Evolutionary conservation across 1,139 yeast species (phyloP).

Genomic region (Debaryomyces coudertii): DNA sequence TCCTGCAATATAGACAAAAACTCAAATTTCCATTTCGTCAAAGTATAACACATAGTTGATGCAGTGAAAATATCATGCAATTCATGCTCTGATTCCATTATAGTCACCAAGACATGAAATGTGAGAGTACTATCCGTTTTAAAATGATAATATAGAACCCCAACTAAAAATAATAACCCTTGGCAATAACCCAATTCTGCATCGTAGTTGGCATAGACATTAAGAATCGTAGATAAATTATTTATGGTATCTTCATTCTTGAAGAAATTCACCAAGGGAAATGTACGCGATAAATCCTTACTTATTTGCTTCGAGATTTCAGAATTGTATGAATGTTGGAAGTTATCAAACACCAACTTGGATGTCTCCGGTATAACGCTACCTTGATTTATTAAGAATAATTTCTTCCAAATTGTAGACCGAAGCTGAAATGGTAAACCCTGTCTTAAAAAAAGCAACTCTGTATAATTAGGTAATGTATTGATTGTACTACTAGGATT

Average conservation of each 20-base stretch:
- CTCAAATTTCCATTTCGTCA: constrained; percentile 56
- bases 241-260: constrained; percentile 44
- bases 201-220: constrained; percentile 70
- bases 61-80: constrained; percentile 60
- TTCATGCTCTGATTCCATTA: constrained; percentile 64
- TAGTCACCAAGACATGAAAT: constrained; percentile 57
- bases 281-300: constrained; percentile 66
- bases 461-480: constrained; percentile 51
- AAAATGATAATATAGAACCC: constrained; percentile 59
- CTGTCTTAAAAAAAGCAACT: constrained; percentile 42
- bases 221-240: constrained; percentile 58
- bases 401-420: constrained; percentile 40
- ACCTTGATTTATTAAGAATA: constrained; percentile 34
- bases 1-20: constrained; percentile 48
- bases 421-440: constrained; percentile 46
- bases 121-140: constrained; percentile 49
- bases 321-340: constrained; percentile 47
- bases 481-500: constrained; percentile 50
- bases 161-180: constrained; percentile 68
- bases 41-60: constrained; percentile 58
- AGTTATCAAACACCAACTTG: constrained; percentile 38
- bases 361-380: constrained; percentile 41
- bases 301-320: constrained; percentile 56
- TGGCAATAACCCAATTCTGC: constrained; percentile 74
- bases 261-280: constrained; percentile 60